These are phyloP conservation scores for Prunus persica DNA, from an alignment of 306 rosid species.

Conservation along the genomic window DNA sequence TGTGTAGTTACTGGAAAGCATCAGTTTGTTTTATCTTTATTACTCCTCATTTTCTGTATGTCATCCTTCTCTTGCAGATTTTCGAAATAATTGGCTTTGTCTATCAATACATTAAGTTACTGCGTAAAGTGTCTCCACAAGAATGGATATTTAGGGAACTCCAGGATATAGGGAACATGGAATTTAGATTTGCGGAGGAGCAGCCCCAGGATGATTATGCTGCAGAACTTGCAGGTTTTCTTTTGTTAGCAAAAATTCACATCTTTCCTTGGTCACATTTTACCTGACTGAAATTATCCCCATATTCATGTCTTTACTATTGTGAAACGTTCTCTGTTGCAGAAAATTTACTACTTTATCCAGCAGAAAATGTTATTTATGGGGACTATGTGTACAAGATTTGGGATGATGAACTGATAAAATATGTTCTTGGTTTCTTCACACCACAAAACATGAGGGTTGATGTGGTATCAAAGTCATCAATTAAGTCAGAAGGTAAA, in stretches of 20 bases:
- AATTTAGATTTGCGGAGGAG: slow-evolving; percentile 91
- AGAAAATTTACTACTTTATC: slow-evolving; percentile 69
- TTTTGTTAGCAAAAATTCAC: background rate
- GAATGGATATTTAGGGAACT: slow-evolving; percentile 97
- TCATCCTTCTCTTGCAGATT: slow-evolving; percentile 47
- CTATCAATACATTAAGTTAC: slow-evolving; percentile 78
- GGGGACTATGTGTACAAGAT: slow-evolving; percentile 73
- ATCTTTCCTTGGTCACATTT: background rate
- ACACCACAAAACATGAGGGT: slow-evolving; percentile 92
- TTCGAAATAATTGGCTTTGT: slow-evolving; percentile 77
- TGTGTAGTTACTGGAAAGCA: slow-evolving; percentile 18
- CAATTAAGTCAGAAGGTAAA: slow-evolving; percentile 54
- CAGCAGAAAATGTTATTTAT: slow-evolving; percentile 80
- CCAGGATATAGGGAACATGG: slow-evolving; percentile 92
- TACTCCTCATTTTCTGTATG: slow-evolving; percentile 20
- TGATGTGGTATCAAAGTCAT: slow-evolving; percentile 73
- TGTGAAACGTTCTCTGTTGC: slow-evolving; percentile 37
- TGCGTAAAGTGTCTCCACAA: slow-evolving; percentile 71
- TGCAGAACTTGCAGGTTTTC: slow-evolving; percentile 84
- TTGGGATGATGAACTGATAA: slow-evolving; percentile 77
- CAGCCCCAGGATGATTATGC: slow-evolving; percentile 98
- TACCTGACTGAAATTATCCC: background rate
- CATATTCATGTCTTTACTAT: slow-evolving; percentile 11
- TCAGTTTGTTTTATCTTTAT: slow-evolving; percentile 8
- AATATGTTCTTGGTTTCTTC: slow-evolving; percentile 68